Evolutionary conservation across 2,329 filamentous ascomycete species (phyloP).

Genomic region (Claviceps pazoutovae): DNA sequence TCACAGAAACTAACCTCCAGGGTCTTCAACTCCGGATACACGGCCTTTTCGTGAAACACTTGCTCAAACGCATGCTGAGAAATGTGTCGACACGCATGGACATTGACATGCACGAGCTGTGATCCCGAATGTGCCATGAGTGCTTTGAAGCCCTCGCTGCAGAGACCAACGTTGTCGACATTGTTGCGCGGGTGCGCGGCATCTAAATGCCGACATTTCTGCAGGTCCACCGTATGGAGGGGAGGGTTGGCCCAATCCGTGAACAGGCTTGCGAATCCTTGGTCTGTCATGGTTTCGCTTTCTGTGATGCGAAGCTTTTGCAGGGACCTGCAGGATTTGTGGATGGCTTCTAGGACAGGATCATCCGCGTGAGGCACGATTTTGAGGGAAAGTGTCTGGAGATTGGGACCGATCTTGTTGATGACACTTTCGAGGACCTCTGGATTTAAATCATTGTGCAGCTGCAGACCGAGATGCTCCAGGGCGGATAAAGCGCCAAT

Average conservation of each 20-base stretch:
- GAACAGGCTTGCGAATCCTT: constrained; percentile 60
- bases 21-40: constrained; percentile 54
- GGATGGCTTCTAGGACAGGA: constrained; percentile 54
- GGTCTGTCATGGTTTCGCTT: constrained; percentile 63
- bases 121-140: constrained; percentile 73
- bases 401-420: constrained; percentile 42
- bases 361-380: constrained; percentile 55
- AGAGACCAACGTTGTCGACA: constrained; percentile 55
- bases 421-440: constrained; percentile 49
- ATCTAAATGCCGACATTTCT: constrained; percentile 65
- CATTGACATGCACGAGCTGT: constrained; percentile 51
- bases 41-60: constrained; percentile 48
- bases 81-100: constrained; percentile 80
- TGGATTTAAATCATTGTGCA: constrained; percentile 42
- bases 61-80: constrained; percentile 55
- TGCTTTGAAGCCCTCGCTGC: constrained; percentile 59
- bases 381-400: constrained; percentile 69
- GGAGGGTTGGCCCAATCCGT: constrained; percentile 60
- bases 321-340: constrained; percentile 52
- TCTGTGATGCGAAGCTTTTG: constrained; percentile 69
- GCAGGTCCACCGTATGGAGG: constrained; percentile 58
- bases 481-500: constrained; percentile 51
- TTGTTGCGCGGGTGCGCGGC: constrained; percentile 53
- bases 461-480: constrained; percentile 60
- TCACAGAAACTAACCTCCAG: constrained; percentile 70